These are phyloP conservation scores for Dryas alaskensis DNA, from an alignment of 306 rosid genomes.

Conservation along the genomic window DNA sequence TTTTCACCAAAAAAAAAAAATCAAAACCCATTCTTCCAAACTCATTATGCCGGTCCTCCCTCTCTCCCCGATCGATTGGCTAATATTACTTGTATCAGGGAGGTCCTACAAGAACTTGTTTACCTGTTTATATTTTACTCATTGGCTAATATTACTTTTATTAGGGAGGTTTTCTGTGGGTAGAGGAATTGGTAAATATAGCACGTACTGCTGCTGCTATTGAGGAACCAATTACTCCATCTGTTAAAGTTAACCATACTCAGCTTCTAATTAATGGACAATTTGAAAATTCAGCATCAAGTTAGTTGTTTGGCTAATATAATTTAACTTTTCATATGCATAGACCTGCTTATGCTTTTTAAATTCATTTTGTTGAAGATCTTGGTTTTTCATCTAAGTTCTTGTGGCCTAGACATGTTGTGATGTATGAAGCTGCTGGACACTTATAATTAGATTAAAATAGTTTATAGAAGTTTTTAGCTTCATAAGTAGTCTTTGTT, in stretches of 20 bases:
- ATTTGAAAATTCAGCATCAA: constrained; percentile 82
- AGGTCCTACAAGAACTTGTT: background rate
- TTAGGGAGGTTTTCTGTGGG: constrained; percentile 45
- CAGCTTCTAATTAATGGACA: constrained; percentile 77
- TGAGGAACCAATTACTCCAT: constrained; percentile 66
- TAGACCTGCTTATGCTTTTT: background rate
- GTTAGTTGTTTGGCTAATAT: constrained; percentile 27
- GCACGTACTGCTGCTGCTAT: constrained; percentile 48
- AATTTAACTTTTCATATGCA: background rate
- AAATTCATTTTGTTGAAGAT: background rate
- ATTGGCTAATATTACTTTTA: background rate
- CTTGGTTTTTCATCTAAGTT: background rate
- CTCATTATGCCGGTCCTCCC: no score
- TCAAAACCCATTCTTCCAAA: no score
- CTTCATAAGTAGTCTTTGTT: background rate
- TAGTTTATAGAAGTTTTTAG: background rate
- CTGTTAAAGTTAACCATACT: constrained; percentile 45
- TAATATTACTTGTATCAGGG: no score
- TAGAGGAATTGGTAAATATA: constrained; percentile 40
- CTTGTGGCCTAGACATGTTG: background rate
- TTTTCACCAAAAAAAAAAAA: no score
- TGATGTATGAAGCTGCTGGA: background rate
- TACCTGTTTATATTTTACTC: background rate
- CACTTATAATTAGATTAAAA: no score
- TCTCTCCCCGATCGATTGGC: no score